These are phyloP conservation scores for Ballota nigra DNA, from an alignment of 257 asterid genomes.

Conservation along the genomic window DNA sequence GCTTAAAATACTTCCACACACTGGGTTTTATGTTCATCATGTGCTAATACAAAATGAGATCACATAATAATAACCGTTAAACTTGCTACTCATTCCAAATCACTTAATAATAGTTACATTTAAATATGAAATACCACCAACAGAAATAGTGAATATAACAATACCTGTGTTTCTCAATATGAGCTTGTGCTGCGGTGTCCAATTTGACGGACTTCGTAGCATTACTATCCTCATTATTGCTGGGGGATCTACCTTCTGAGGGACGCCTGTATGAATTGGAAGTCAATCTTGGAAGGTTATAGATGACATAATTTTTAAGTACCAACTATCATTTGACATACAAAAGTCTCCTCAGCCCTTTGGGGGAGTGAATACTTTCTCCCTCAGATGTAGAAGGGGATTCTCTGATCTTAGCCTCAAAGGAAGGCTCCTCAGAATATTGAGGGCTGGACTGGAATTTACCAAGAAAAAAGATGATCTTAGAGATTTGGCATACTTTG, in stretches of 20 bases:
- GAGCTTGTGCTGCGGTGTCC: constrained; percentile 78
- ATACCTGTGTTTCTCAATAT: constrained; percentile 86
- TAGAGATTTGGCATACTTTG: constrained; percentile 6
- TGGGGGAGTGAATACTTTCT: constrained; percentile 46
- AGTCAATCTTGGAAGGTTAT: constrained; percentile 17
- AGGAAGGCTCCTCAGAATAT: constrained; percentile 39
- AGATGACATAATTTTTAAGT: background rate
- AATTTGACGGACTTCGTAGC: constrained; percentile 56
- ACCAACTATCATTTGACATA: constrained; percentile 23
- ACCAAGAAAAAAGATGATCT: constrained; percentile 16
- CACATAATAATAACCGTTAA: background rate
- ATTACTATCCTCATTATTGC: constrained; percentile 35
- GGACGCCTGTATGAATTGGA: constrained; percentile 45
- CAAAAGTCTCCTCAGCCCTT: constrained; percentile 80
- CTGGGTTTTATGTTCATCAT: constrained; percentile 2
- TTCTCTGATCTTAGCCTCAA: constrained; percentile 36
- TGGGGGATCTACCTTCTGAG: constrained; percentile 49
- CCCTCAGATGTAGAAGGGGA: constrained; percentile 45
- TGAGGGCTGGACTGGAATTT: constrained; percentile 45
- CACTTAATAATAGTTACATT: background rate
- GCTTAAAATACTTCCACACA: background rate
- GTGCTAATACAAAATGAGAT: background rate
- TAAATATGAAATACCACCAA: background rate
- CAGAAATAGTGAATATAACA: background rate
- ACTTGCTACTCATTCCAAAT: background rate